Base-by-base conservation (phyloP, 352 stramenopile genomes). In the Phytophthora megakarya region DNA sequence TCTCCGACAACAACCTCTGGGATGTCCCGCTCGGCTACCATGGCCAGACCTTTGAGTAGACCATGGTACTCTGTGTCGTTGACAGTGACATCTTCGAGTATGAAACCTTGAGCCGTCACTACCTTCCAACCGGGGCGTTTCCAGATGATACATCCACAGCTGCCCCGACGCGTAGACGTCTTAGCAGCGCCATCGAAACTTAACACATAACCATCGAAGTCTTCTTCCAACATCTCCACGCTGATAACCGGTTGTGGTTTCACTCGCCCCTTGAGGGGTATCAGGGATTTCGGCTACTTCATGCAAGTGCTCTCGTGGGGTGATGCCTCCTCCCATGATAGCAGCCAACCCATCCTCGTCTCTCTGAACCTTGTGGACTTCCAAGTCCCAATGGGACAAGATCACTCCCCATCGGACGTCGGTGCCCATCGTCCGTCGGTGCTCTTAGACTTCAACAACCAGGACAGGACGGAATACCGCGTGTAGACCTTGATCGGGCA, bases 11-110 rank as follows among this genome's bases (percentile, higher is more conserved):
- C 40, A 3, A 46, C 45, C 26, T 28, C 7, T 10, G 6, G 3
- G n/a, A 52, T n/a, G 3, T 9, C 26, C 1, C 28, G 25, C 9
- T 40, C 45, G 15, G 18, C 15, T 9, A 28, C 45, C 25, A 40
- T 16, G 5, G n/a, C 23, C 11, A 56, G 19, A 9, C 21, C 48
- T 2, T 56, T 46, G 1, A 56, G 1, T 7, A 56, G 9, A 8
- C 33, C 48, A 11, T 56, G 33, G 7, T 56, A 56, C 22, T 56
- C 33, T 3, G 21, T 33, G 21, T 56, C 35, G 15, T 45, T 56
- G 12, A 56, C 48, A n/a, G 33, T 45, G 11, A 56, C 48, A 26
- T 39, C 33, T 13, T 39, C 13, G 9, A 39, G 9, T 4, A 15
- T 39, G 16, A n/a, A 39, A 39, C 33, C 21, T n/a, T 35, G 33